Conservation (phyloP, 1,284 basidiomycete species). For the Blastosporella zonata region DNA sequence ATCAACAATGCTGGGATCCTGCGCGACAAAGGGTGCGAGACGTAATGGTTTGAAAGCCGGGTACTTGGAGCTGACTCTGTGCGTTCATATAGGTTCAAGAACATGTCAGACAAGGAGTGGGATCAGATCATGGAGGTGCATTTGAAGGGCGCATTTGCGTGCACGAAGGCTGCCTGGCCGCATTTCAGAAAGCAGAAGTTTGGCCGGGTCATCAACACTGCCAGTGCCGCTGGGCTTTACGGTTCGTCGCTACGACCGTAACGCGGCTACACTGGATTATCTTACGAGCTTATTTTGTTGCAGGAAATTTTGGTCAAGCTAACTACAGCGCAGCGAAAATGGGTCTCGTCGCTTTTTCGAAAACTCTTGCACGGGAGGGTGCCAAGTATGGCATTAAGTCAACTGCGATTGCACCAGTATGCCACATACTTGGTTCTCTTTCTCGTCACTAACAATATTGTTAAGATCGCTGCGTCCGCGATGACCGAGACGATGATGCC, state of each 20-base stretch:
- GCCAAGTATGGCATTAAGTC: slow-evolving; percentile 91
- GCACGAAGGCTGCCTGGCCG: slow-evolving; percentile 96
- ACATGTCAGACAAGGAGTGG: slow-evolving; percentile 89
- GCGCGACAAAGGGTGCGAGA: slow-evolving; percentile 67
- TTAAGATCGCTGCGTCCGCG: slow-evolving; percentile 84
- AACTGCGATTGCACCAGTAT: slow-evolving; percentile 86
- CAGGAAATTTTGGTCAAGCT: slow-evolving; percentile 95
- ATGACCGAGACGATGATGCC: slow-evolving; percentile 98
- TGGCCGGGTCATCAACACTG: slow-evolving; percentile 90
- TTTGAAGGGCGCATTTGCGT: slow-evolving; percentile 93
- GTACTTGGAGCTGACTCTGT: not conserved
- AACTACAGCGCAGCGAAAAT: slow-evolving; percentile 92
- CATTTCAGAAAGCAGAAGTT: slow-evolving; percentile 94
- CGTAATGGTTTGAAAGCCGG: not conserved
- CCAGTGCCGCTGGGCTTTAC: slow-evolving; percentile 84
- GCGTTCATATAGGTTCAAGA: slow-evolving; percentile 66
- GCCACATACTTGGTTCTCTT: slow-evolving; percentile 23
- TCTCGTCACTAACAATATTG: not conserved
- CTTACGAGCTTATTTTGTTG: slow-evolving; percentile 2
- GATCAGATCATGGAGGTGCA: slow-evolving; percentile 89
- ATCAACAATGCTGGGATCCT: slow-evolving; percentile 99
- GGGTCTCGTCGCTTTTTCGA: slow-evolving; percentile 88
- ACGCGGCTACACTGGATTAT: not conserved
- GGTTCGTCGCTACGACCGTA: slow-evolving; percentile 40
- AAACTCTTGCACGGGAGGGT: slow-evolving; percentile 89